Base-by-base conservation (phyloP, 441 rosid genomes). In the Raphanus hybrid region DNA sequence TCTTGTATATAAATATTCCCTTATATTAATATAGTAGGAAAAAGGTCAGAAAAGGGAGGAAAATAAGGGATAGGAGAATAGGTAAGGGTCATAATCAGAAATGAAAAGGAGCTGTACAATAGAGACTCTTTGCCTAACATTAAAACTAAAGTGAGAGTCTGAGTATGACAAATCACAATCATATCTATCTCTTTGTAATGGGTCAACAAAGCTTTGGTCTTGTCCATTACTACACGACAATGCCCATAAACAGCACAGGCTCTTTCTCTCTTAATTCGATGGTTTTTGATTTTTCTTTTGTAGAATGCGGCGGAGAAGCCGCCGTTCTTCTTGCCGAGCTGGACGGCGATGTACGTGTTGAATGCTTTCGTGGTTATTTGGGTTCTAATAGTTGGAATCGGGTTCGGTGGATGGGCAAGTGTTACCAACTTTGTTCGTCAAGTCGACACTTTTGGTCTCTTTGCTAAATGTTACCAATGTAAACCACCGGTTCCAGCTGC, bases 331-430 rank as follows among this genome's bases (percentile, higher is more conserved):
- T 2, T 95, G 58, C 95, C 93, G 12, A 95, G 96, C 86, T 95
- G 99, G 99, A 85, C 97, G 0, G 97, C 83, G 1, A 87, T 91
- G 96, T 95, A 78, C n/a, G 91, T 71, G 2, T 1, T 95, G 12
- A 95, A 95, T 72, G 71, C 89, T 3, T 91, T 93, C 10, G 20
- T 93, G 3, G 98, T 85, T 74, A 75, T 88, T 52, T 95, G 99
- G 99, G 91, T 93, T 26, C 39, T 93, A 0, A 85, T 95, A n/a
- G 91, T 90, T 1, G 99, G 99, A 3, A 93, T 95, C 11, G 99
- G 99, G 81, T 93, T 92, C 43, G 99, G 99, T 10, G 99, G 99
- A 58, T 95, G 99, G 99, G 99, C 99, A 4, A 95, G 99, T 85
- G 60, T 95, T 50, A 87, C 87, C 78, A 93, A 93, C 78, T 95